Evolutionary conservation across 2,329 filamentous ascomycete genomes (phyloP), one percentile per base, ranked within the genome.

Genomic region (Rutstroemia sp.): DNA sequence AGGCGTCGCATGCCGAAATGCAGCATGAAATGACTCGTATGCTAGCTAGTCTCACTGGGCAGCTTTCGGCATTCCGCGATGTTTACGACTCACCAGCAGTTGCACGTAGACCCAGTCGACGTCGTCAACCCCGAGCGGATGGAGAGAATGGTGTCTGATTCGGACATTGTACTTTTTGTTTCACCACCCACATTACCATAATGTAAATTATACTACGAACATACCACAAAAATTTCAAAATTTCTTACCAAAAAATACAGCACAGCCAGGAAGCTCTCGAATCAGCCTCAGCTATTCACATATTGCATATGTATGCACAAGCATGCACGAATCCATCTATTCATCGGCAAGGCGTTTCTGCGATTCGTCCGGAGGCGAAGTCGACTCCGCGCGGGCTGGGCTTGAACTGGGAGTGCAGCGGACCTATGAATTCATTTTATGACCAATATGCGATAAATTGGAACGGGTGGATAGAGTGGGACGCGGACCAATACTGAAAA

Each of bases 51-150:
- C 58, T 69, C 30, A 63, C 50, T 16, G 48, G 21, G 3, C 65
- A 69, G 40, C 57, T 69, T 2, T 57, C 60, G 14, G 57, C 61
- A 5, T 69, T 68, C 48, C 58, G 59, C 30, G 60, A 64, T 36
- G 58, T 66, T 3, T 68, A 67, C 48, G 57, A 58, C 27, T 54
- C 57, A 25, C 50, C 53, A 4, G 55, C 59, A 34, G 40, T 64
- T 5, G 27, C 56, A 17, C 56, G 55, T 3, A 54, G 39, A 36
- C 44, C 45, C 8, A 48, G 46, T 8, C 48, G 40, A 27, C 52
- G 38, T 17, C 56, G 39, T 48, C 34, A 56, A 21, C 48, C 48
- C 30, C 49, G 57, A 30, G 50, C 51, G 16, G 42, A 46, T 56
- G 34, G 52, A 6, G 52, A 49, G 10, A 54, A 54, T 40, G 52